phyloP scores from a whole-genome alignment of 306 rosid species.

The Calophaca sinica region DNA sequence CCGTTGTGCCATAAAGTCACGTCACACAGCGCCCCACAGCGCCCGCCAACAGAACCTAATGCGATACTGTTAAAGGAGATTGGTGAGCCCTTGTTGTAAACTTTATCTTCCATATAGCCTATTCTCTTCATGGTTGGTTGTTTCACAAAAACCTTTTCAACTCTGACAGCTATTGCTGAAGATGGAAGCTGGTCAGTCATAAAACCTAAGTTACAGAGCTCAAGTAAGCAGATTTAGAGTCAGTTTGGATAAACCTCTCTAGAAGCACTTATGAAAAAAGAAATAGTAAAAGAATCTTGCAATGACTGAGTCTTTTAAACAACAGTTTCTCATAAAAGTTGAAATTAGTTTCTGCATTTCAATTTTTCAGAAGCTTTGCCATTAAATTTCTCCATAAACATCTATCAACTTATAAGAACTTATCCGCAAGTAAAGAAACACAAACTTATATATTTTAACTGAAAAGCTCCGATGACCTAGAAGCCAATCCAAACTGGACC shows the following conservation, averaged over 20 bases:
- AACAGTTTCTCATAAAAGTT: too few relatives aligned
- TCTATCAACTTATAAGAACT: background rate
- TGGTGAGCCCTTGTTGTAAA: conserved; percentile 55
- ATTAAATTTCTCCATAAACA: background rate
- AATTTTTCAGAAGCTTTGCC: background rate
- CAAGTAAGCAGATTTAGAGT: conserved; percentile 49
- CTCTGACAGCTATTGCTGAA: conserved; percentile 65
- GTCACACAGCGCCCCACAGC: too few relatives aligned
- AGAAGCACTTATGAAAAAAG: background rate
- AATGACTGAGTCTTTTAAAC: too few relatives aligned
- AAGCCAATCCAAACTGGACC: background rate
- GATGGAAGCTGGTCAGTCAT: conserved; percentile 85
- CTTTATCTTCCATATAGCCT: conserved; percentile 33
- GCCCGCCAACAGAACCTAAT: conserved; percentile 76
- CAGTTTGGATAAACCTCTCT: background rate
- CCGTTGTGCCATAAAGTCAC: too few relatives aligned
- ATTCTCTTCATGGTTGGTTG: conserved; percentile 33
- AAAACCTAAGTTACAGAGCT: conserved; percentile 66
- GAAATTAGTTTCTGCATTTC: too few relatives aligned
- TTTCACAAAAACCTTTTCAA: conserved; percentile 18
- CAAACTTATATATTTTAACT: too few relatives aligned
- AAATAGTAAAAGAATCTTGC: background rate
- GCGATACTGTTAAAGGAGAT: conserved; percentile 86
- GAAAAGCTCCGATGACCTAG: background rate
- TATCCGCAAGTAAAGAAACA: background rate